phyloP scores from a whole-genome alignment of 805 yeast species.

The Myxozyma udenii region DNA sequence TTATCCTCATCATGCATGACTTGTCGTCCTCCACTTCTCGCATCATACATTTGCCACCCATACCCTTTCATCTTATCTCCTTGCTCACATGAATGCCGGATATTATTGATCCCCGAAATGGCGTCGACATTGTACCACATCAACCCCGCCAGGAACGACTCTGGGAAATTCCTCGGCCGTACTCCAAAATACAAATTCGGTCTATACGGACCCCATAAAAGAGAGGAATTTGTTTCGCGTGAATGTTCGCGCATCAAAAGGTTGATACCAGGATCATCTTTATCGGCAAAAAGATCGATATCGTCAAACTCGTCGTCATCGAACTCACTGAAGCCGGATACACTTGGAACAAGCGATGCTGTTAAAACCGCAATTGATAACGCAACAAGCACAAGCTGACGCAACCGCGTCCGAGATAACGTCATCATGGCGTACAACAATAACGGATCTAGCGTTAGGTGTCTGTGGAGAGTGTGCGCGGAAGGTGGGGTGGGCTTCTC shows the following conservation, averaged over 20 bases:
- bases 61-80: constrained; percentile 66
- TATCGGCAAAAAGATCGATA: background rate
- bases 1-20: constrained; percentile 64
- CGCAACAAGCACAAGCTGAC: too few relatives aligned
- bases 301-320: constrained; percentile 10
- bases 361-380: too few relatives aligned
- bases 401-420: too few relatives aligned
- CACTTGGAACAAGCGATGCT: too few relatives aligned
- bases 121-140: constrained; percentile 80
- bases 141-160: constrained; percentile 70
- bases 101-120: constrained; percentile 48
- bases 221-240: constrained; percentile 47
- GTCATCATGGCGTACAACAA: too few relatives aligned
- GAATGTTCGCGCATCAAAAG: constrained; percentile 34
- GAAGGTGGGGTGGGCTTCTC: too few relatives aligned
- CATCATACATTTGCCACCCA: constrained; percentile 86
- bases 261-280: background rate
- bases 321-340: background rate
- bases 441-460: too few relatives aligned
- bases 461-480: too few relatives aligned
- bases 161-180: constrained; percentile 69
- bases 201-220: constrained; percentile 91
- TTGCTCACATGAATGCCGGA: constrained; percentile 73
- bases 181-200: constrained; percentile 83
- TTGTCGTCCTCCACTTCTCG: constrained; percentile 82